Conservation (phyloP, 495 filamentous ascomycete genomes). For the Podospora appendiculata region DNA sequence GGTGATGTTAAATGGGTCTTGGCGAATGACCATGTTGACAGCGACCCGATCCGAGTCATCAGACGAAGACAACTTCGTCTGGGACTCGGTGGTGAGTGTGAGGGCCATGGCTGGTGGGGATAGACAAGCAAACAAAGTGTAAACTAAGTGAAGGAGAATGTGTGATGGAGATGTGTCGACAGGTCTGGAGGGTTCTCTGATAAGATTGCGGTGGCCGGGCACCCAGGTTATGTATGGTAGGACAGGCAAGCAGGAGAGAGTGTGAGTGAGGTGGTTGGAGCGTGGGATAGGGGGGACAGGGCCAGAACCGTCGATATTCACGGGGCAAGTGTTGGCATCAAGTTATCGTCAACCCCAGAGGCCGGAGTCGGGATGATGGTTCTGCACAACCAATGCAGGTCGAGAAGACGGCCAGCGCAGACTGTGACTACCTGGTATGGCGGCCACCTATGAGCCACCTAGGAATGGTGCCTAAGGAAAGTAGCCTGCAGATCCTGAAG, state of each 20-base stretch:
- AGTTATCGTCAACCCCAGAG: neutral
- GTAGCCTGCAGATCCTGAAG: no score
- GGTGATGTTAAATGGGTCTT: conserved; percentile 42
- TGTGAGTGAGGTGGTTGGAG: no score
- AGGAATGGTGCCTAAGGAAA: no score
- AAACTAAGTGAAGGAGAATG: neutral
- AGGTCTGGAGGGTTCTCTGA: no score
- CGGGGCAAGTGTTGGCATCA: no score
- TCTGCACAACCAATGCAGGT: neutral
- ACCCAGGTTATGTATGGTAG: no score
- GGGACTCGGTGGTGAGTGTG: conserved; percentile 16
- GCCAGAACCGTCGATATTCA: no score
- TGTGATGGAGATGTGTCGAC: no score
- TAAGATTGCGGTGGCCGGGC: no score
- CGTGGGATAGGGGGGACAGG: no score
- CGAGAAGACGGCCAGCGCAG: neutral
- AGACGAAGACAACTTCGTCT: conserved; percentile 5
- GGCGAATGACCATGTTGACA: conserved; percentile 36
- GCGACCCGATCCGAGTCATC: conserved; percentile 9
- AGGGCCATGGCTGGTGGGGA: conserved; percentile 15
- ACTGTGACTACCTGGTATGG: neutral
- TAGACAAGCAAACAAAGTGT: neutral
- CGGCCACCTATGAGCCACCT: neutral
- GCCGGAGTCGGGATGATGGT: neutral
- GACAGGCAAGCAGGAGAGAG: no score